Evolutionary conservation across 2,329 filamentous ascomycete species (phyloP).

Genomic region (Aureobasidium sp.): DNA sequence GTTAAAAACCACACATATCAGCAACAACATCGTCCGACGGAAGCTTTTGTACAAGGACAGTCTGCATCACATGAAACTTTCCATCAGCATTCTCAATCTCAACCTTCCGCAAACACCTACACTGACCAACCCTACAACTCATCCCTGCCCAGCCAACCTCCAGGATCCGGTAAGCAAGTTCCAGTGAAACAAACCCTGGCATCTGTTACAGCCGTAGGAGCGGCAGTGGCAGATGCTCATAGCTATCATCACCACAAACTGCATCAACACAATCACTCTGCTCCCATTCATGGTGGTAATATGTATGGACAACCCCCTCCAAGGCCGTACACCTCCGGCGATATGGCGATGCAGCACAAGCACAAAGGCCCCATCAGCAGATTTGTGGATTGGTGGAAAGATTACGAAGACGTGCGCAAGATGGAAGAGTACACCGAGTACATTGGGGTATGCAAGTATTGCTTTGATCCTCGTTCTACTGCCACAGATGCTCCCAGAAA

Average conservation of each 20-base stretch:
- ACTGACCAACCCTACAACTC: constrained; percentile 16
- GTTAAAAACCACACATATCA: neutral
- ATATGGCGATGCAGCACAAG: constrained; percentile 43
- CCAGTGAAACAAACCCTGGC: constrained; percentile 30
- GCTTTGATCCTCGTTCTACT: constrained; percentile 53
- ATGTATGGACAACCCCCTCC: neutral
- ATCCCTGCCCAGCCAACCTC: neutral
- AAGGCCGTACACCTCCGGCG: constrained; percentile 22
- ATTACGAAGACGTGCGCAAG: constrained; percentile 54
- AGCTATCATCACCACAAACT: constrained; percentile 19
- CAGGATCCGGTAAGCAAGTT: constrained; percentile 32
- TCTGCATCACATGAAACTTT: neutral
- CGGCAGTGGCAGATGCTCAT: constrained; percentile 13
- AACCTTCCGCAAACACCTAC: neutral
- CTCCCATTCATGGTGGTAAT: constrained; percentile 16
- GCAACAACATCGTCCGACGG: neutral
- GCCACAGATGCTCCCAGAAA: constrained; percentile 51
- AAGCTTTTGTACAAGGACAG: neutral
- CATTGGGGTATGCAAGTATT: constrained; percentile 57
- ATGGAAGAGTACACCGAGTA: constrained; percentile 62
- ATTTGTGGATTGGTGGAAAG: constrained; percentile 54
- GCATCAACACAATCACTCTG: constrained; percentile 22
- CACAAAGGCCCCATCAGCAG: constrained; percentile 49
- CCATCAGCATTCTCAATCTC: neutral
- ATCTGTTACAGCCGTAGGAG: constrained; percentile 19